These are phyloP conservation scores for Cornus kousa DNA, from an alignment of 148 eudicot species.

Conservation along the genomic window DNA sequence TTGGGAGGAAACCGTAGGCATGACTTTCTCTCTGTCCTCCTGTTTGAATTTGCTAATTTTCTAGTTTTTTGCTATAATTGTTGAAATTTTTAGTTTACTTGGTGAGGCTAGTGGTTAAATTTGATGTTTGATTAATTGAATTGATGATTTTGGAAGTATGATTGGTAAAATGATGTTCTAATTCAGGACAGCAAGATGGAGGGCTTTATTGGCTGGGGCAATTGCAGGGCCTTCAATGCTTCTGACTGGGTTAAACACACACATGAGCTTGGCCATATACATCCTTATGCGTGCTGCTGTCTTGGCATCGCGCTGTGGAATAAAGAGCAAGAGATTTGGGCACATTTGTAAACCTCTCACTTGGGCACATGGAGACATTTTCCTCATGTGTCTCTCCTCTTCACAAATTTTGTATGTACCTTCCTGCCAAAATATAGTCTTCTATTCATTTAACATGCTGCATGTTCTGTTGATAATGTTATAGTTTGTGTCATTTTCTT, in stretches of 20 bases:
- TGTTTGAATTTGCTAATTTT: background rate
- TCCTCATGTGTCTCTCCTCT: slow-evolving; percentile 98
- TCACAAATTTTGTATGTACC: slow-evolving; percentile 82
- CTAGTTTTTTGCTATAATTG: background rate
- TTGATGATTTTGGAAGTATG: slow-evolving; percentile 5
- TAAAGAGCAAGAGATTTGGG: slow-evolving; percentile 90
- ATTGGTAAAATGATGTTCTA: slow-evolving; percentile 16
- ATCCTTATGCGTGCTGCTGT: slow-evolving; percentile 97
- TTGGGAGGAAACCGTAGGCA: slow-evolving; percentile 89
- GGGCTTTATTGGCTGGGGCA: slow-evolving; percentile 87
- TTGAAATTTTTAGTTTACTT: no score
- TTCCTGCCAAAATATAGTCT: slow-evolving; percentile 10
- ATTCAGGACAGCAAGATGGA: slow-evolving; percentile 95
- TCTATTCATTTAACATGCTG: background rate
- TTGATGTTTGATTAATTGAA: background rate
- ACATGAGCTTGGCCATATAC: slow-evolving; percentile 88
- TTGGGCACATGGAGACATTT: slow-evolving; percentile 95
- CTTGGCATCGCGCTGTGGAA: slow-evolving; percentile 97
- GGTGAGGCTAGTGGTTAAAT: background rate
- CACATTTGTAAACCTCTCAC: slow-evolving; percentile 84
- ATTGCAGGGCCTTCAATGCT: slow-evolving; percentile 99
- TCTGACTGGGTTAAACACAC: slow-evolving; percentile 83
- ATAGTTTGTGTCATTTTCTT: background rate
- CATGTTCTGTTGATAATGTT: no score
- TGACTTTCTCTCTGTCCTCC: slow-evolving; percentile 10